Conservation (phyloP, 306 rosid genomes). For the Macrotyloma uniflorum region DNA sequence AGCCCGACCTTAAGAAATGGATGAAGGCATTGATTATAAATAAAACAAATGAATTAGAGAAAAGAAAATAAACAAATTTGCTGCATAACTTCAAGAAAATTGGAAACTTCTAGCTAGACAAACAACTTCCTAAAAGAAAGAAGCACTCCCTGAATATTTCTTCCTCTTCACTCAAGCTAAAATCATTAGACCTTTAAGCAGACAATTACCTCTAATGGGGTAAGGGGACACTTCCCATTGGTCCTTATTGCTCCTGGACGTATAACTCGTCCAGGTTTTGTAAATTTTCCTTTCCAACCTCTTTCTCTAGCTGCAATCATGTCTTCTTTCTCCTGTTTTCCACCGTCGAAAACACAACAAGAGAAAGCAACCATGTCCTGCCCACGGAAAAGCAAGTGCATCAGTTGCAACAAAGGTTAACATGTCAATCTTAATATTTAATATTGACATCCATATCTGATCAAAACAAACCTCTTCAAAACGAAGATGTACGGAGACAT, state of each 20-base stretch:
- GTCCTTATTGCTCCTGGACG: slow-evolving; percentile 97
- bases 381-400: slow-evolving; percentile 30
- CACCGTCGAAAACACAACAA: slow-evolving; percentile 93
- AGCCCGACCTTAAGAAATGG: slow-evolving; percentile 77
- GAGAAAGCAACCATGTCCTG: slow-evolving; percentile 99
- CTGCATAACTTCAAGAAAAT: not conserved
- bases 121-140: slow-evolving; percentile 18
- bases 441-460: slow-evolving; percentile 20
- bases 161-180: slow-evolving; percentile 20
- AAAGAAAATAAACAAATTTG: not conserved
- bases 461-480: slow-evolving; percentile 87
- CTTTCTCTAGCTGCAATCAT: slow-evolving; percentile 96
- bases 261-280: slow-evolving; percentile 91
- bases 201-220: slow-evolving; percentile 84
- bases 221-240: slow-evolving; percentile 97
- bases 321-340: slow-evolving; percentile 73
- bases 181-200: slow-evolving; percentile 23
- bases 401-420: slow-evolving; percentile 35
- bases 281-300: slow-evolving; percentile 98
- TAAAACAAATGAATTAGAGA: not conserved
- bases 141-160: slow-evolving; percentile 18
- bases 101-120: slow-evolving; percentile 28
- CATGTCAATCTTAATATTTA: slow-evolving; percentile 16
- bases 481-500: slow-evolving; percentile 95
- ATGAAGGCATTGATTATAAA: slow-evolving; percentile 35